Base-by-base conservation (phyloP, 1,284 basidiomycete genomes). In the Abortiporus biennis region DNA sequence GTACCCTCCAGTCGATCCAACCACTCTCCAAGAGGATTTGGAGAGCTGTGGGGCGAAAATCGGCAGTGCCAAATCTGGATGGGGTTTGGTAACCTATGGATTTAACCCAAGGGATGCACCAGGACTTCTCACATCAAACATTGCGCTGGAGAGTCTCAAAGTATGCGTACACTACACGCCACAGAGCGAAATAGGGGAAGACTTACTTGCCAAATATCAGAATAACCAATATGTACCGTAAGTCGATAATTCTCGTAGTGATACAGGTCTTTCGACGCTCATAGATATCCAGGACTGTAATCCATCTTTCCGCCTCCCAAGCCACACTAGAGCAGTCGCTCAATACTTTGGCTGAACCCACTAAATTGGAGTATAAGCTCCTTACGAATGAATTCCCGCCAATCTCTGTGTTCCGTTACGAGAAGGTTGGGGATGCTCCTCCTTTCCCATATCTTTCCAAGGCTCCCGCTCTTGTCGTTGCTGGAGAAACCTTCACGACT, bases 131-230 rank as follows among this genome's bases (percentile, higher is more conserved):
- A 45, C 44, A 2, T 46, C 44, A 29, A 25, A 29, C 17, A 13
- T 17, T 32, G 23, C n/a, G 29, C 17, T 48, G 4, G 49, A 47
- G 37, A 49, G 48, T 27, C 48, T 67, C 39, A 62, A 51, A 42
- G 67, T 58, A n/a, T 59, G 55, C 39, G 54, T 64, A 22, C 69
- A 71, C 47, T 71, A 61, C 51, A 61, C 57, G 29, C 69, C 69
- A 19, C 42, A 48, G 3, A 36, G 56, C 3, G 55, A 61, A 5
- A 33, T 48, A 20, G 53, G 54, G 11, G 49, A 52, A 4, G 53
- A 50, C 12, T 54, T 69, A 20, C 39, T 69, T n/a, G 43, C 60
- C 30, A 54, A 53, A 36, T 53, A 58, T 37, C 27, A 27, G 3
- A 46, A 47, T 38, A 57, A 56, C 12, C 49, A 45, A 33, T 50